These are phyloP conservation scores for Yamadazyma laniorum DNA, from an alignment of 805 yeast genomes.

Conservation along the genomic window DNA sequence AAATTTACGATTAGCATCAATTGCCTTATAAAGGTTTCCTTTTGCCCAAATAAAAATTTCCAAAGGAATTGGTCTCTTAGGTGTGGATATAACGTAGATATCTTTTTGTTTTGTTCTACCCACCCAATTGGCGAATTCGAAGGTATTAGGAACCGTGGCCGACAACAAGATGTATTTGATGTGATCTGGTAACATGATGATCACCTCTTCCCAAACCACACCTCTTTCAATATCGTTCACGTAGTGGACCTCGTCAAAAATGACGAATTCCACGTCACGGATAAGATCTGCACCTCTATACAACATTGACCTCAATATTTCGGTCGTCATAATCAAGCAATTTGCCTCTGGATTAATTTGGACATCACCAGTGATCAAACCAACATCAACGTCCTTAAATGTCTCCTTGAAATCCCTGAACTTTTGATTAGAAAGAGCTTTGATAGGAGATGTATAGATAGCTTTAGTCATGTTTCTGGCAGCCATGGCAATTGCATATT, in stretches of 20 bases:
- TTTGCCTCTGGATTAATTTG: constrained; percentile 96
- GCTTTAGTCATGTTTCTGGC: constrained; percentile 94
- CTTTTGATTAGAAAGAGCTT: constrained; percentile 86
- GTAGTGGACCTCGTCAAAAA: constrained; percentile 97
- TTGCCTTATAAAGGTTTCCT: constrained; percentile 64
- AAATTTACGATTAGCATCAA: constrained; percentile 72
- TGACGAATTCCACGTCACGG: constrained; percentile 95
- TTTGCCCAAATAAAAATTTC: constrained; percentile 87
- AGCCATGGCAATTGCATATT: constrained; percentile 97
- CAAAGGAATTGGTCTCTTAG: constrained; percentile 94
- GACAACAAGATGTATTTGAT: constrained; percentile 87
- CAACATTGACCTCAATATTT: constrained; percentile 90
- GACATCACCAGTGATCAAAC: constrained; percentile 95
- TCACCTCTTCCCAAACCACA: constrained; percentile 99
- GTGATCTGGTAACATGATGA: constrained; percentile 95
- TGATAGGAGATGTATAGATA: constrained; percentile 93
- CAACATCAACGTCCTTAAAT: constrained; percentile 82
- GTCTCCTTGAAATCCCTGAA: constrained; percentile 82
- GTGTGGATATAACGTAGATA: constrained; percentile 93
- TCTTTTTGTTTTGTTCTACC: constrained; percentile 96
- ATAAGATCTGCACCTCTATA: constrained; percentile 95
- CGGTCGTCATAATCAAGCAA: constrained; percentile 97
- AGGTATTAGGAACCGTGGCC: constrained; percentile 98
- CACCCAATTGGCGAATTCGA: constrained; percentile 97
- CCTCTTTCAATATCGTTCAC: constrained; percentile 97